Evolutionary conservation across 1,139 yeast genomes (phyloP).

Genomic region (Suhomyces bolitotheri): DNA sequence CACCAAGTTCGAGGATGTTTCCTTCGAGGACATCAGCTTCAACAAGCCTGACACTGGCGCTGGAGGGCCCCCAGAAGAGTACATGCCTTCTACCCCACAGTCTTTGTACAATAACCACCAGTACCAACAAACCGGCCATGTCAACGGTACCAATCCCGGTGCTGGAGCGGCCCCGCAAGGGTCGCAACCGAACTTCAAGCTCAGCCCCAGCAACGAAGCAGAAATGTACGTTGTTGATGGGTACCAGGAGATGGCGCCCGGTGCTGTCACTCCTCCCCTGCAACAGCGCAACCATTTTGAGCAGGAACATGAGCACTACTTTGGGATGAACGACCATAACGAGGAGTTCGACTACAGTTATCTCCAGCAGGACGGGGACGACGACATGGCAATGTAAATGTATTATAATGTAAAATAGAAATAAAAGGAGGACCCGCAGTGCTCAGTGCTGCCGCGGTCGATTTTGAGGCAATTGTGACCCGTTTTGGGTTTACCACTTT

Average conservation of each 20-base stretch:
- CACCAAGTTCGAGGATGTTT: constrained; percentile 45
- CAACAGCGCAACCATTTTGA: constrained; percentile 18
- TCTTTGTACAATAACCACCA: constrained; percentile 24
- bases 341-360: constrained; percentile 12
- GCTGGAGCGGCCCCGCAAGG: constrained; percentile 1
- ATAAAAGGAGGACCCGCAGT: not conserved
- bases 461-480: too few species aligned
- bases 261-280: constrained; percentile 16
- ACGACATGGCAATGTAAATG: constrained; percentile 9
- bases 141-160: constrained; percentile 1
- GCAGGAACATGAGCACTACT: constrained; percentile 43
- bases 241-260: constrained; percentile 22
- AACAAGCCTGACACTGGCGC: constrained; percentile 12
- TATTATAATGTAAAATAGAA: constrained; percentile 11
- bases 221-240: constrained; percentile 46
- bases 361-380: constrained; percentile 10
- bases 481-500: too few species aligned
- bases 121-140: constrained; percentile 9
- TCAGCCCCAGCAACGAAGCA: constrained; percentile 44
- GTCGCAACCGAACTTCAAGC: constrained; percentile 15
- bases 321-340: constrained; percentile 29
- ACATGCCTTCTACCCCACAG: constrained; percentile 41
- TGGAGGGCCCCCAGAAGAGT: constrained; percentile 14
- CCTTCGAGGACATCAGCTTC: constrained; percentile 41
- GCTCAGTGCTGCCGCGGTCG: too few species aligned